phyloP scores from a whole-genome alignment of 2,329 filamentous ascomycete species.

The Aspergillus ibericus region DNA sequence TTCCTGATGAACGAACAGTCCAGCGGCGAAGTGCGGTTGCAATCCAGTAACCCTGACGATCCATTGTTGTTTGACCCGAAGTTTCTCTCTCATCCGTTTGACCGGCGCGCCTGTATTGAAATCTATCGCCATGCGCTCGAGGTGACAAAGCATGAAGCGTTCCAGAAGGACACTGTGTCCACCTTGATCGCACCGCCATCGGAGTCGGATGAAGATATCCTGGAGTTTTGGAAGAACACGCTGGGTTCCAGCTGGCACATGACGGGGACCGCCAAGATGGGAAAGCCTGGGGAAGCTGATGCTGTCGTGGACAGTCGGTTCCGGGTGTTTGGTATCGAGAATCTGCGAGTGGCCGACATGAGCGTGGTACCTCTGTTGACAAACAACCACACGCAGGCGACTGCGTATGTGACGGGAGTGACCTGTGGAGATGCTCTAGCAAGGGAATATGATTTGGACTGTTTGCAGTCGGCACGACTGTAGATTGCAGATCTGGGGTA shows the following conservation, averaged over 20 bases:
- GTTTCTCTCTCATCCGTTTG: constrained; percentile 56
- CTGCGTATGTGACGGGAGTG: constrained; percentile 56
- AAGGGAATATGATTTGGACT: constrained; percentile 43
- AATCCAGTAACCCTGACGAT: constrained; percentile 52
- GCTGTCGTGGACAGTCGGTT: constrained; percentile 52
- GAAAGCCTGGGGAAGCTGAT: constrained; percentile 42
- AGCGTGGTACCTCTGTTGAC: constrained; percentile 44
- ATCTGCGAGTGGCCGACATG: constrained; percentile 46
- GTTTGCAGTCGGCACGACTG: neutral
- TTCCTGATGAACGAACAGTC: constrained; percentile 58
- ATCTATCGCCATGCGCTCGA: constrained; percentile 46
- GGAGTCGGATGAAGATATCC: constrained; percentile 56
- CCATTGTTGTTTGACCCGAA: constrained; percentile 56
- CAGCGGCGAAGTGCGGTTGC: constrained; percentile 53
- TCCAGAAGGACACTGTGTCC: constrained; percentile 46
- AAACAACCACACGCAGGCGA: constrained; percentile 54
- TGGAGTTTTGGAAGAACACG: constrained; percentile 48
- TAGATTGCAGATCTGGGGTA: no score
- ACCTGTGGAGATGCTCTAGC: constrained; percentile 55
- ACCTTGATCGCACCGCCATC: constrained; percentile 47
- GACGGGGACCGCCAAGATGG: constrained; percentile 61
- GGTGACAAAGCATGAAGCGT: constrained; percentile 46
- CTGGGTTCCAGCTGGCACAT: constrained; percentile 55
- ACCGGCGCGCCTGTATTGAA: constrained; percentile 53
- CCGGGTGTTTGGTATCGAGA: constrained; percentile 39